Base-by-base conservation (phyloP, 2,329 filamentous ascomycete genomes). In the Lasiodiplodia citricola region DNA sequence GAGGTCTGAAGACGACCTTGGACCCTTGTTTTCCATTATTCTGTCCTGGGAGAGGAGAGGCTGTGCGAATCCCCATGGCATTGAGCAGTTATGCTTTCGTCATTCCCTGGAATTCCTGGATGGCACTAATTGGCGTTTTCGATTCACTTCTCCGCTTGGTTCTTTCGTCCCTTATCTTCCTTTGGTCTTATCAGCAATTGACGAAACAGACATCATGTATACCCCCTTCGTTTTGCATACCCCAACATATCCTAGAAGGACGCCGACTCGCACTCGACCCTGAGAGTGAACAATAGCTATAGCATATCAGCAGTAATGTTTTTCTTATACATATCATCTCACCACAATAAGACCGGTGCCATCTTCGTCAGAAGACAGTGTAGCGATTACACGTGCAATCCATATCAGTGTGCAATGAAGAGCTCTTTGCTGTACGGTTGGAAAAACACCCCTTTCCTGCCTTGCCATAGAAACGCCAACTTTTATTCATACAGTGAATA, bases 401-500 rank as follows among this genome's bases (percentile, higher is more conserved):
- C 58, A 51, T 37, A 64, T 52, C 16, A 52, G 60, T 38, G 8
- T 52, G 60, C 47, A 52, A 38, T 37, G 8, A 64, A 50, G 41
- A 64, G 4, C 44, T 50, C 23, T 50, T 51, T 35, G 25, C 60
- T 64, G 31, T 64, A 64, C 31, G 41, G 38, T 28, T 31, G 37
- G 58, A 16, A 50, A 38, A 16, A 37, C n/a, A n/a, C 38, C 60
- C 28, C 13, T 38, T 50, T 35, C 58, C 41, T 23, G 25, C 58
- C 58, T 21, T 37, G 41, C 58, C 58, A 28, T 63, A 6, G 31
- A 21, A 64, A 64, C 60, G 47, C 66, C 66, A 63, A 68, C 66
- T 68, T 68, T 63, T 67, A 67, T 67, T 60, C 38, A 57, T 67
- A 67, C 65, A 67, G 25, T 37, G 60, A 52, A 52, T 64, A 64